These are phyloP conservation scores for Smithsoniella earleae DNA, from an alignment of 163 green algal genomes.

Conservation along the genomic window DNA sequence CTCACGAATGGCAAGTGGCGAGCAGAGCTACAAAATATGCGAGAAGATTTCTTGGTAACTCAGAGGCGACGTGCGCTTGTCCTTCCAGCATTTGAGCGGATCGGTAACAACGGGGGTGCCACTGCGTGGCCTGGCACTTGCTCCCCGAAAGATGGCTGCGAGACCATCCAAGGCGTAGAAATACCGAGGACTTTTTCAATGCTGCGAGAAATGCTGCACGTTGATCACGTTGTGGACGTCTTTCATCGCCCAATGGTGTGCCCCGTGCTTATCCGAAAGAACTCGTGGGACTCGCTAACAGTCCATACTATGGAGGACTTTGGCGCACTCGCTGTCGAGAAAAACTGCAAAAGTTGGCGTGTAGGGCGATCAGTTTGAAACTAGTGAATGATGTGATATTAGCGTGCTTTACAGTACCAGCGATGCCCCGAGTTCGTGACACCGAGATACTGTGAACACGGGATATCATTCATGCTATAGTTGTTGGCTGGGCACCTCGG, in stretches of 20 bases:
- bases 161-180: neutral
- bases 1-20: constrained; percentile 11
- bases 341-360: too few species aligned
- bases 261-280: too few species aligned
- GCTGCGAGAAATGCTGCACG: constrained; percentile 21
- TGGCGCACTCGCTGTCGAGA: too few species aligned
- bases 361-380: too few species aligned
- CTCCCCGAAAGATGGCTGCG: neutral
- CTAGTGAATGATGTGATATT: too few species aligned
- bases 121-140: neutral
- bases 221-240: neutral
- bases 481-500: too few species aligned
- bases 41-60: neutral
- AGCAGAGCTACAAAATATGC: neutral
- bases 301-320: too few species aligned
- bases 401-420: too few species aligned
- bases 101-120: neutral
- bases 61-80: constrained; percentile 30
- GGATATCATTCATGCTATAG: too few species aligned
- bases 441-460: too few species aligned
- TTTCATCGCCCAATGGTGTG: constrained; percentile 8
- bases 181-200: constrained; percentile 14
- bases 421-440: too few species aligned
- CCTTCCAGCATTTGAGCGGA: constrained; percentile 38
- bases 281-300: too few species aligned